Percentiles rank a stretch among this genome's conserved stretches.
Conservation (phyloP, 306 rosid genomes). For the Fagus sylvatica region DNA sequence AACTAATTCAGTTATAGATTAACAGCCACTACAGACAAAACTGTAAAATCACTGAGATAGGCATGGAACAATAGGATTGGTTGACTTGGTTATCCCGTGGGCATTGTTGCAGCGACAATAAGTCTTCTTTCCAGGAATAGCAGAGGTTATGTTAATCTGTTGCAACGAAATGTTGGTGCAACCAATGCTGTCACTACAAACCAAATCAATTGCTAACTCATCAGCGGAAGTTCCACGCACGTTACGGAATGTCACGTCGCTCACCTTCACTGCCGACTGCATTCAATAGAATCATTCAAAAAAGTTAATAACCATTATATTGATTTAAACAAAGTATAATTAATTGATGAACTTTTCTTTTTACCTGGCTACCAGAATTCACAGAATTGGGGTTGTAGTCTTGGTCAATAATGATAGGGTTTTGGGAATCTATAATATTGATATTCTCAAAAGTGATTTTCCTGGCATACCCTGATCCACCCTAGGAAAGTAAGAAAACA, state of each 20-base stretch:
- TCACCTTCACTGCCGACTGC: slow-evolving; percentile 30
- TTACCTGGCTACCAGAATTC: neutral
- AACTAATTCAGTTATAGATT: no score
- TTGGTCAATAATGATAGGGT: slow-evolving; percentile 48
- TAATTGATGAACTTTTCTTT: no score
- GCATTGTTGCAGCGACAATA: slow-evolving; percentile 28
- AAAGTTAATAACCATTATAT: neutral
- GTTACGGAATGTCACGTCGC: slow-evolving; percentile 31
- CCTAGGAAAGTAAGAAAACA: slow-evolving; percentile 11
- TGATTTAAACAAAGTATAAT: no score
- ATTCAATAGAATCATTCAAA: no score
- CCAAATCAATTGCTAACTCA: slow-evolving; percentile 18
- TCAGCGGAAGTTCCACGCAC: slow-evolving; percentile 35
- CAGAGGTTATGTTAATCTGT: slow-evolving; percentile 4
- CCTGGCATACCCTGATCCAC: slow-evolving; percentile 53
- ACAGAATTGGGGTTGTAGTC: neutral
- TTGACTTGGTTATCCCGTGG: slow-evolving; percentile 9
- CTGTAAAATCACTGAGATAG: neutral
- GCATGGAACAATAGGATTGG: slow-evolving; percentile 30
- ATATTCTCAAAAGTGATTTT: slow-evolving; percentile 47
- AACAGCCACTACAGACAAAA: neutral
- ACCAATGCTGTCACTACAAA: slow-evolving; percentile 16
- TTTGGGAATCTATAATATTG: neutral
- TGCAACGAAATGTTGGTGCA: slow-evolving; percentile 34
- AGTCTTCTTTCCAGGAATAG: neutral